Conservation (phyloP, 1,139 yeast genomes). For the Keqinozyma sinolaborantium region DNA sequence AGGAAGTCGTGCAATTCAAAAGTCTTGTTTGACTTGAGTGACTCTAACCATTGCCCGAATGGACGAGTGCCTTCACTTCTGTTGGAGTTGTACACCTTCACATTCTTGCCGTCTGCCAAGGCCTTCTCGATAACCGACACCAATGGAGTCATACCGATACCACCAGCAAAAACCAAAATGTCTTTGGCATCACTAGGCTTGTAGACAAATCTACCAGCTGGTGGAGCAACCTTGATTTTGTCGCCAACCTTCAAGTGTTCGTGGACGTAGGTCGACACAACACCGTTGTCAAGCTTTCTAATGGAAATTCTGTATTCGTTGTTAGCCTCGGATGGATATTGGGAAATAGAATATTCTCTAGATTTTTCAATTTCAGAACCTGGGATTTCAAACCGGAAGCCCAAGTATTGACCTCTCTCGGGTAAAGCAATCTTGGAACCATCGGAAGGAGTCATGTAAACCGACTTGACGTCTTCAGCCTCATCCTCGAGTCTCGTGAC, state of each 20-base stretch:
- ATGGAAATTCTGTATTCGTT: slow-evolving; percentile 54
- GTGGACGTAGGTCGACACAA: slow-evolving; percentile 54
- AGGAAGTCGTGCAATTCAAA: slow-evolving; percentile 20
- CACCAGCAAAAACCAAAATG: slow-evolving; percentile 51
- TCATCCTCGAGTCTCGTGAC: slow-evolving; percentile 44
- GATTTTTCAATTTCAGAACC: slow-evolving; percentile 29
- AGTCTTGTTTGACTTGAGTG: slow-evolving; percentile 13
- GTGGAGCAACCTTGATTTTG: slow-evolving; percentile 50
- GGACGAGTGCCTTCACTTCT: slow-evolving; percentile 19
- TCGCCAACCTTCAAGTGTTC: slow-evolving; percentile 48
- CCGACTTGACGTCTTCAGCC: slow-evolving; percentile 46
- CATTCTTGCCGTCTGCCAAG: slow-evolving; percentile 21
- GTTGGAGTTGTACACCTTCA: slow-evolving; percentile 28
- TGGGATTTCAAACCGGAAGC: slow-evolving; percentile 41
- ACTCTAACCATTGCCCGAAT: slow-evolving; percentile 20
- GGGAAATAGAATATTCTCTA: slow-evolving; percentile 54
- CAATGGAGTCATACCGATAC: slow-evolving; percentile 69
- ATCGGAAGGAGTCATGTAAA: slow-evolving; percentile 48
- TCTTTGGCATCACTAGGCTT: slow-evolving; percentile 23
- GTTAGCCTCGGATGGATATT: slow-evolving; percentile 14
- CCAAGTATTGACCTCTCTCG: slow-evolving; percentile 60
- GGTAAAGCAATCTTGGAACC: slow-evolving; percentile 31
- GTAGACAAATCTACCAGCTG: slow-evolving; percentile 53
- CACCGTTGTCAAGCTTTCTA: slow-evolving; percentile 41
- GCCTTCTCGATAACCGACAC: slow-evolving; percentile 47